Evolutionary conservation across 352 stramenopile genomes (phyloP).

Genomic region (Pythium insidiosum): DNA sequence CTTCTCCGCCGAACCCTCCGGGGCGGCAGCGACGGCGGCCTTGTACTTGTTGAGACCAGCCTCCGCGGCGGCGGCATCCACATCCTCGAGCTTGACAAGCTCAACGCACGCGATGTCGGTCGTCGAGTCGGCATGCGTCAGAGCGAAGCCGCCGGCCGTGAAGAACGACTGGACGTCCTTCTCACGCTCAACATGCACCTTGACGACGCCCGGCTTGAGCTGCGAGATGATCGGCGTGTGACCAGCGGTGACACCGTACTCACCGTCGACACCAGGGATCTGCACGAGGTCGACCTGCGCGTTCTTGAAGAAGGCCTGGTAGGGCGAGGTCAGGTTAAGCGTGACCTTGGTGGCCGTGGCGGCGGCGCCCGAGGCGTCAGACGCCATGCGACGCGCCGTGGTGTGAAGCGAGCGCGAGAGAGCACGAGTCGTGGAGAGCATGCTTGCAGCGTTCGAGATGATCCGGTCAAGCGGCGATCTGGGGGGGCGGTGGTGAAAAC

Average conservation of each 20-base stretch:
- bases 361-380: slow-evolving; percentile 31
- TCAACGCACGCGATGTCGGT: slow-evolving; percentile 97
- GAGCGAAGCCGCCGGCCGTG: slow-evolving; percentile 94
- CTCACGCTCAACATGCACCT: slow-evolving; percentile 78
- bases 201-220: slow-evolving; percentile 95
- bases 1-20: slow-evolving; percentile 85
- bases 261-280: slow-evolving; percentile 92
- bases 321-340: slow-evolving; percentile 78
- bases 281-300: slow-evolving; percentile 88
- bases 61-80: slow-evolving; percentile 88
- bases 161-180: slow-evolving; percentile 96
- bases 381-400: slow-evolving; percentile 43
- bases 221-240: slow-evolving; percentile 96
- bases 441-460: slow-evolving; percentile 6
- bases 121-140: slow-evolving; percentile 94
- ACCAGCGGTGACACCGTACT: slow-evolving; percentile 96
- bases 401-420: slow-evolving; percentile 55
- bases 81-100: slow-evolving; percentile 95
- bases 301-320: slow-evolving; percentile 76
- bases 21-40: slow-evolving; percentile 60
- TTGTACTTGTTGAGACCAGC: slow-evolving; percentile 91
- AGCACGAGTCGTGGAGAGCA: slow-evolving; percentile 46
- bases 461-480: background rate
- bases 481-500: background rate
- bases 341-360: slow-evolving; percentile 74